These are phyloP conservation scores for Colletotrichum sidae DNA, from an alignment of 2,329 filamentous ascomycete genomes.

Conservation along the genomic window DNA sequence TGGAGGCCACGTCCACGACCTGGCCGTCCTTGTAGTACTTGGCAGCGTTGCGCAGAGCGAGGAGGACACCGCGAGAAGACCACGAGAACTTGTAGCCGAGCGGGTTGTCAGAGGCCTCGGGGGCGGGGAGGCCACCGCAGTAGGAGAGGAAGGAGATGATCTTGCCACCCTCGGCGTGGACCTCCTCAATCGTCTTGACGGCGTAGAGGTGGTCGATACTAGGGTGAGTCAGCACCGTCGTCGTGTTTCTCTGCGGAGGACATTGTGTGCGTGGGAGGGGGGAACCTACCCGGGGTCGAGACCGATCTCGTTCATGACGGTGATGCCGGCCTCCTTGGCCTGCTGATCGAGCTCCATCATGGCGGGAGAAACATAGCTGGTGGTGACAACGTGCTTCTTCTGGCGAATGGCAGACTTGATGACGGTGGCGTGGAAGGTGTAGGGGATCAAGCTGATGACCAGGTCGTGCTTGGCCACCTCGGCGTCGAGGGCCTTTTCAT, in stretches of 20 bases:
- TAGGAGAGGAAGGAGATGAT: conserved; percentile 84
- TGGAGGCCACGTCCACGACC: conserved; percentile 69
- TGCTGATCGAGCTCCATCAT: conserved; percentile 90
- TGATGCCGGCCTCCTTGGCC: conserved; percentile 91
- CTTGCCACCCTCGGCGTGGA: conserved; percentile 90
- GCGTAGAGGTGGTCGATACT: conserved; percentile 82
- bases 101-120: conserved; percentile 85
- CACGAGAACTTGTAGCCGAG: conserved; percentile 94
- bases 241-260: too few relatives aligned
- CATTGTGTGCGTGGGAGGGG: background rate
- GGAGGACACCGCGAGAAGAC: conserved; percentile 84
- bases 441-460: conserved; percentile 87
- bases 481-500: conserved; percentile 81
- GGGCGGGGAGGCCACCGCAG: conserved; percentile 82
- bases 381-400: conserved; percentile 98
- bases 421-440: conserved; percentile 87
- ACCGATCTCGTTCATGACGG: conserved; percentile 97
- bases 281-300: conserved; percentile 50
- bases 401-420: conserved; percentile 93
- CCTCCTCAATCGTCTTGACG: conserved; percentile 86
- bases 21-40: conserved; percentile 85
- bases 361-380: conserved; percentile 90
- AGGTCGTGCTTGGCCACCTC: conserved; percentile 84
- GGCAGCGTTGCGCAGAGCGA: conserved; percentile 88
- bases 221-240: background rate